Conservation (phyloP, 1,284 basidiomycete genomes). For the Ustilago vetiveriae region DNA sequence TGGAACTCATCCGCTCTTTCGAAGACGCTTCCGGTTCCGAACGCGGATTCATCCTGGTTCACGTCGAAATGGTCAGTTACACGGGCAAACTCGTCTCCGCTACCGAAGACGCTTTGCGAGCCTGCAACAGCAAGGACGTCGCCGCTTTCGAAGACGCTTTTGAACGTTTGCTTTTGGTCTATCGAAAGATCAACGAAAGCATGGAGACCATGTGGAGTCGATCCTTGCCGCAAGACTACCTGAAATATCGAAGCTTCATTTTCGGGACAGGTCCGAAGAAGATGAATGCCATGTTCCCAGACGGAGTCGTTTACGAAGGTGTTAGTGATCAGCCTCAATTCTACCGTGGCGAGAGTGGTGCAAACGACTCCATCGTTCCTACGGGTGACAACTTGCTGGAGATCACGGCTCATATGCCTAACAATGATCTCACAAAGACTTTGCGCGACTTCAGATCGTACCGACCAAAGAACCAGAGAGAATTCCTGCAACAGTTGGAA, state of each 20-base stretch:
- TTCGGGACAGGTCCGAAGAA: slow-evolving; percentile 63
- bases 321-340: slow-evolving; percentile 38
- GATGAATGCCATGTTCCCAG: slow-evolving; percentile 63
- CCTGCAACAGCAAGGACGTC: slow-evolving; percentile 38
- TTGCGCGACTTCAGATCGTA: slow-evolving; percentile 63
- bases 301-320: slow-evolving; percentile 63
- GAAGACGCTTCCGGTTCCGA: slow-evolving; percentile 58
- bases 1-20: slow-evolving; percentile 61
- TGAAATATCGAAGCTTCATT: slow-evolving; percentile 64
- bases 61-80: slow-evolving; percentile 61
- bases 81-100: slow-evolving; percentile 53
- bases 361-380: slow-evolving; percentile 60
- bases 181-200: slow-evolving; percentile 55
- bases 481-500: slow-evolving; percentile 58
- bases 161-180: slow-evolving; percentile 39
- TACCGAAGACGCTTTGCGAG: slow-evolving; percentile 55
- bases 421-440: slow-evolving; percentile 62
- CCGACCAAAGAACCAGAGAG: slow-evolving; percentile 56
- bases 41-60: slow-evolving; percentile 60
- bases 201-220: slow-evolving; percentile 66
- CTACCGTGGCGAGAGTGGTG: slow-evolving; percentile 60
- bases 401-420: slow-evolving; percentile 59
- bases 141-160: slow-evolving; percentile 50
- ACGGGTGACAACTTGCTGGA: slow-evolving; percentile 62
- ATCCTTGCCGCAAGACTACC: slow-evolving; percentile 53